Base-by-base conservation (phyloP, 495 filamentous ascomycete species). In the Cairneyella variabilis region DNA sequence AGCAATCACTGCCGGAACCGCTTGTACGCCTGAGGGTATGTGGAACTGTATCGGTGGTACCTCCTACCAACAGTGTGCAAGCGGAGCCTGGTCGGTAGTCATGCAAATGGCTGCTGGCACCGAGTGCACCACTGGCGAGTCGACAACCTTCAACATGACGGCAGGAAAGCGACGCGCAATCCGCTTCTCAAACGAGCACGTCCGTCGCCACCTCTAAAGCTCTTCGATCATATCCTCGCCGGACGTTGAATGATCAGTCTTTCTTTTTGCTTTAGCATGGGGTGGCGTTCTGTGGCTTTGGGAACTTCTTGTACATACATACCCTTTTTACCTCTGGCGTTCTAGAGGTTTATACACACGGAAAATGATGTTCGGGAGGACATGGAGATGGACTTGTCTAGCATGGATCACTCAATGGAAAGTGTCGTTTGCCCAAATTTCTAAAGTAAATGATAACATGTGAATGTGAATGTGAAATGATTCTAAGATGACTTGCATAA, bases 11-110 rank as follows among this genome's bases (percentile, higher is more conserved):
- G 60, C 61, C 20, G 71, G 75, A 30, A 57, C 64, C 0, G 54
- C 76, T 21, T 83, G 80, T 71, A 69, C 62, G 21, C 40, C 65
- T 37, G 79, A 84, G 60, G 78, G 76, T 48, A 61, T 65, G 37
- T 88, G 83, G 83, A 84, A 86, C 70, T 89, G 85, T 64, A 72
- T 86, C 28, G 69, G 62, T 23, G 84, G 84, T 48, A 70, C 65
- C 7, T 71, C 74, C 14, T 89, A 78, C 72, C 79, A 83, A 65
- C 76, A 83, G 56, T 89, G 85, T 56, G 84, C 83, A 10, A 75
- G 69, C 21, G 84, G 85, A 6, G 49, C 64, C 27, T 88, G 84
- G 85, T 77, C 81, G 9, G 61, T 51, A 6, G 48, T 69, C 20
- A 71, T 80, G 48, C 59, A 68, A 27, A 68, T 87, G 71, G 76